phyloP scores from a whole-genome alignment of 2,329 filamentous ascomycete species.

The Fusarium irregulare region DNA sequence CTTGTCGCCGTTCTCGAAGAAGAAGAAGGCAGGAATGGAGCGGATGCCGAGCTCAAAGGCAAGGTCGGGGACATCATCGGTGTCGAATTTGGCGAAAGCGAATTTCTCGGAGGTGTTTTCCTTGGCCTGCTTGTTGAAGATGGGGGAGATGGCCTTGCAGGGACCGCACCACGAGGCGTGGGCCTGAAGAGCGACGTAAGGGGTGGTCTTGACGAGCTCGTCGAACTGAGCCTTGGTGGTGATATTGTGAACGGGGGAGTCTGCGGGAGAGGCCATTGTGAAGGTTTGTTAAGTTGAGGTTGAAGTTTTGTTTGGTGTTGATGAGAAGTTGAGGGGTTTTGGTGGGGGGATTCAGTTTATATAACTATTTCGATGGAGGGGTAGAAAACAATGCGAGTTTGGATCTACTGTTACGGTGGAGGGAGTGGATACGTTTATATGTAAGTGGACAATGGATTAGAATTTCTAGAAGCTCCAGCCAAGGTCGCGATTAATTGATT shows the following conservation, averaged over 20 bases:
- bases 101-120: constrained; percentile 54
- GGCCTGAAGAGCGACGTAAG: constrained; percentile 68
- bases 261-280: constrained; percentile 42
- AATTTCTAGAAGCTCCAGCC: constrained; percentile 20
- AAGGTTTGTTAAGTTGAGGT: constrained; percentile 3
- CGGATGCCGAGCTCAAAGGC: constrained; percentile 62
- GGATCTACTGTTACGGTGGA: constrained; percentile 9
- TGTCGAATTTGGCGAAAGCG: constrained; percentile 69
- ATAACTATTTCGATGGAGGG: constrained; percentile 14
- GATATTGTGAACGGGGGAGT: constrained; percentile 52
- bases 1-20: constrained; percentile 66
- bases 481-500: constrained; percentile 11
- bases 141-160: constrained; percentile 69
- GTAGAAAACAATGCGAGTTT: constrained; percentile 4
- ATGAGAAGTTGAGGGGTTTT: constrained; percentile 34
- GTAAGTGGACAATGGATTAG: background rate
- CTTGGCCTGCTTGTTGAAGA: constrained; percentile 62
- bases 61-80: constrained; percentile 64
- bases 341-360: constrained; percentile 22
- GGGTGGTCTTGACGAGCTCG: constrained; percentile 59
- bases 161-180: constrained; percentile 70
- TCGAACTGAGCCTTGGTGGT: constrained; percentile 60
- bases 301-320: constrained; percentile 7
- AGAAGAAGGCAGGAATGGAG: constrained; percentile 70
- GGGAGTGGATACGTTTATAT: constrained; percentile 32